Base-by-base conservation (phyloP, 1,284 basidiomycete genomes). In the Neolentinus lepideus region DNA sequence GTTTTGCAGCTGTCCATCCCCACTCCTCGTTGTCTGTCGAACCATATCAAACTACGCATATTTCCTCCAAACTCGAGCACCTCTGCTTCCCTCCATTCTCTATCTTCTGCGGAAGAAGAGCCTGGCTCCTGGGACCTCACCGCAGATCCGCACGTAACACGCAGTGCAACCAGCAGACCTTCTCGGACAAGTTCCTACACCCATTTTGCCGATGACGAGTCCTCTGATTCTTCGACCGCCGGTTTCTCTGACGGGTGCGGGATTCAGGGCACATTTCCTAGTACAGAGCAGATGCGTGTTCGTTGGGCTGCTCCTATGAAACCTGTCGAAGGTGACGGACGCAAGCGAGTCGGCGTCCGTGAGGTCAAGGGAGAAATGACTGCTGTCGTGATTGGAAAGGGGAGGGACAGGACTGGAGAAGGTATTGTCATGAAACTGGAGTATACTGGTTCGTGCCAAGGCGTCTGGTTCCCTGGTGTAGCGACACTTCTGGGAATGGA, bases 401-500 rank as follows among this genome's bases (percentile, higher is more conserved):
- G 75, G 55, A 68, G 69, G 4, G 65, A 69, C 21, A 67, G 67
- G 55, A 67, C 64, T n/a, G 66, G 67, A 31, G 81, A 84, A 53
- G 84, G 87, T n/a, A 67, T 86, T n/a, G 60, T 84, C 33, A 78
- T 90, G 75, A 75, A 78, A 52, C 67, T 91, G 19, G 81, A 86
- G 57, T 90, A 88, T 66, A 84, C 82, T 59, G 88, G 78, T 29
- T 77, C 79, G 1, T 91, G 88, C 67, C 81, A 80, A 59, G 85
- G 84, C 10, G 69, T 92, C 25, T 90, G 85, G 84, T 90, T 84
- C 63, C 83, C 88, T 51, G 89, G 88, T 3, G 88, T 90, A 11
- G 89, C 89, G 1, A 90, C 86, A 1, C 72, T 88, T 60, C 73
- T 92, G n/a, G 90, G 85, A 6, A 73, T 92, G 74, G 89, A 91